phyloP scores from a whole-genome alignment of 352 stramenopile species.

The Phytophthora meadii region DNA sequence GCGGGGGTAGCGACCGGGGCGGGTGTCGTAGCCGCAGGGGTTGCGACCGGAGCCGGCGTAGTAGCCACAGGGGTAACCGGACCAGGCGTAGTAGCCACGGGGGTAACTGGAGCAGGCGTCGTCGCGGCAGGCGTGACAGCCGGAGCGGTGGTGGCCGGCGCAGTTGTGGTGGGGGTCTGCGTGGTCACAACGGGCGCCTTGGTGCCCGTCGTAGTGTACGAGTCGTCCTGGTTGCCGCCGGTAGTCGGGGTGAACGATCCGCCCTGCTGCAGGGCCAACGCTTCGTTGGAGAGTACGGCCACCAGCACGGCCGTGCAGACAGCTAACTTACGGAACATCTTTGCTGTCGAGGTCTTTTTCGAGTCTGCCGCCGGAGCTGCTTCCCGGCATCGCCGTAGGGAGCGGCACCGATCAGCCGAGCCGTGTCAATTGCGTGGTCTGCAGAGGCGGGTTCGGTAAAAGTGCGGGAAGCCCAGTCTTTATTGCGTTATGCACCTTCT shows the following conservation, averaged over 20 bases:
- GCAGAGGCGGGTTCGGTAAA: constrained; percentile 33
- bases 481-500: constrained; percentile 15
- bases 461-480: constrained; percentile 25
- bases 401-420: constrained; percentile 4
- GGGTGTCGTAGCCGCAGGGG: constrained; percentile 1
- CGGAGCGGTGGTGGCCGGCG: not conserved
- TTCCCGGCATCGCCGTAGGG: constrained; percentile 1
- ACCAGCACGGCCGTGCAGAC: constrained; percentile 50
- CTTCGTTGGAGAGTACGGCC: constrained; percentile 50
- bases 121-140: constrained; percentile 5
- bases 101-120: constrained; percentile 7
- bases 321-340: constrained; percentile 50
- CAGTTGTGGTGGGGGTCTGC: constrained; percentile 9
- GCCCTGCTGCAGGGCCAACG: constrained; percentile 29
- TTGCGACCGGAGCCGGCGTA: constrained; percentile 1
- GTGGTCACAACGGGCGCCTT: constrained; percentile 26
- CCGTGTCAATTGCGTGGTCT: constrained; percentile 14
- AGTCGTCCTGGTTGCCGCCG: constrained; percentile 24
- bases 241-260: constrained; percentile 18
- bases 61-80: constrained; percentile 9
- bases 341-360: constrained; percentile 46
- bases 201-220: constrained; percentile 25
- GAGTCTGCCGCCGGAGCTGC: constrained; percentile 31
- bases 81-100: constrained; percentile 14
- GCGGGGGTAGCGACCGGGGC: constrained; percentile 1